Evolutionary conservation across 768 basidiomycete genomes (phyloP), one percentile per base, ranked within the genome.

Genomic region (Phlegmacium glaucopus): DNA sequence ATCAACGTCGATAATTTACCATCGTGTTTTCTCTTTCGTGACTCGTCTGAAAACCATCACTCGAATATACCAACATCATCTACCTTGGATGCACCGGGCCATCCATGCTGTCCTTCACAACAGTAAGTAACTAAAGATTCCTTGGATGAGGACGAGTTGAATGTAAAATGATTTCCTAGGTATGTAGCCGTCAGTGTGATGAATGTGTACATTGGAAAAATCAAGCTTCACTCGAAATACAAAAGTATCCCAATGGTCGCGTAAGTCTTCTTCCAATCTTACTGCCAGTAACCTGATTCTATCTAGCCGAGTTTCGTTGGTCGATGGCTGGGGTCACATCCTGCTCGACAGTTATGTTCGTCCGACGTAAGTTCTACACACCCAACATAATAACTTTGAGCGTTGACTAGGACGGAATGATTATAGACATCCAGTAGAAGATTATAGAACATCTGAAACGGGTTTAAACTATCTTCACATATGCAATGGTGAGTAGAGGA

Each of bases 291-390:
- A 44, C 30, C 25, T 39, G 27, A 49, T 15, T 50, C 27, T 43
- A 18, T n/a, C 2, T 27, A 80, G 80, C 4, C 76, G 78, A 30
- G 75, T 81, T 13, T 76, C 77, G 10, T 50, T 80, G 28, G 66
- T 69, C 15, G 76, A 81, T 59, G 78, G 76, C 51, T 62, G 68
- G 51, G 78, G 79, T 13, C 49, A 62, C 25, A 53, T 68, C 8
- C 45, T 80, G 17, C 59, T 76, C 39, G 79, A 81, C 54, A 75
- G 74, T 30, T 74, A 67, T 57, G 78, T 82, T 39, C 72, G 66
- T 15, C 80, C 80, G 38, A 78, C 76, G 79, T 81, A 53, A 60
- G 75, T 64, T 27, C 32, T 34, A 9, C 18, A 35, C 15, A 8
- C 10, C 3, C 11, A 15, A 18, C 16, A 22, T n/a, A 17, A n/a